phyloP scores from a whole-genome alignment of 2,329 filamentous ascomycete genomes.

The Epichloe sibirici region DNA sequence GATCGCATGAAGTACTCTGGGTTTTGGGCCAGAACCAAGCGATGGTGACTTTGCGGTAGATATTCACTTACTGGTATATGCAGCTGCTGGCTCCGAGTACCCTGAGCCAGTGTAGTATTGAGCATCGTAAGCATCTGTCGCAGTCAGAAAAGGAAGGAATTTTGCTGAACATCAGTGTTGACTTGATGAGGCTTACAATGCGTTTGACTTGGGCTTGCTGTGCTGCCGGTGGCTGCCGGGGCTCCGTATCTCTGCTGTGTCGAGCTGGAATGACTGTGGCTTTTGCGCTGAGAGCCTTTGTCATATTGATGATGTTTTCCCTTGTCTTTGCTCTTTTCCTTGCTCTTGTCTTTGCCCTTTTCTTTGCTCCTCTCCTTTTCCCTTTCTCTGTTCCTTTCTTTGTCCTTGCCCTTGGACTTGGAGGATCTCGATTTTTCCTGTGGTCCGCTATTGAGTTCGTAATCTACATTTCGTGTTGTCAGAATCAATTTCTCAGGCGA shows the following conservation, averaged over 20 bases:
- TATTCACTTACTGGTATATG: not conserved
- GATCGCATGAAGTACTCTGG: too few species aligned
- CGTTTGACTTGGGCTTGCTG: not conserved
- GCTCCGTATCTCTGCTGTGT: not conserved
- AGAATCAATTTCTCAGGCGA: not conserved
- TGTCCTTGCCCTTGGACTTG: slow-evolving; percentile 1
- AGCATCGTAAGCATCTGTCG: not conserved
- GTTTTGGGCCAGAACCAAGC: not conserved
- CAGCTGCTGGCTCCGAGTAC: not conserved
- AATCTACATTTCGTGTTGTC: not conserved
- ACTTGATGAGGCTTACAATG: not conserved
- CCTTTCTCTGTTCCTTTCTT: not conserved
- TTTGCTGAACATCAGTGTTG: not conserved
- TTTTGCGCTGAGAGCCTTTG: not conserved
- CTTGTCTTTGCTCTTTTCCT: not conserved
- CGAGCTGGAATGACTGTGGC: not conserved
- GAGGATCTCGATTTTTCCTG: not conserved
- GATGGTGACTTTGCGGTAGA: not conserved
- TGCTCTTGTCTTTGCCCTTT: not conserved
- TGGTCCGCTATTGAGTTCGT: not conserved
- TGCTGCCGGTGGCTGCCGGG: not conserved
- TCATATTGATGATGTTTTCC: not conserved
- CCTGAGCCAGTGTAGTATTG: not conserved
- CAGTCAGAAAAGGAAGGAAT: not conserved
- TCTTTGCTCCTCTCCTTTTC: not conserved